These are phyloP conservation scores for Rhypophila decipiens DNA, from an alignment of 495 filamentous ascomycete species.

Conservation along the genomic window DNA sequence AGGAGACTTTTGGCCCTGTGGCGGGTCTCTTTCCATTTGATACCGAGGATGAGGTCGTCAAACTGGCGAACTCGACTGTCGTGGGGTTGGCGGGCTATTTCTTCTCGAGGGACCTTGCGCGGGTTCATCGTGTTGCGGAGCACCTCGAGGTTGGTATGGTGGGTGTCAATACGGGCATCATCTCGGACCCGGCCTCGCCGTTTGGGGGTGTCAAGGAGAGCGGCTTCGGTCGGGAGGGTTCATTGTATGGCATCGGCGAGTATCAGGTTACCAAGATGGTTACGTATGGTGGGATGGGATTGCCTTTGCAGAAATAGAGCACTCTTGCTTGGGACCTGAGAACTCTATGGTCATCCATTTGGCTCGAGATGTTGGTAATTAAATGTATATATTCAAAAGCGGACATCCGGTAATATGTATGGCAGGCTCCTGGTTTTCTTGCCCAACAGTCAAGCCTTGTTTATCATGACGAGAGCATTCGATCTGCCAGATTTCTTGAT, in stretches of 20 bases:
- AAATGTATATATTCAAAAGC: background rate
- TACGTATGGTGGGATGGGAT: constrained; percentile 70
- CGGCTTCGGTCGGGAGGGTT: constrained; percentile 89
- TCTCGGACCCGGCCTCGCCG: constrained; percentile 74
- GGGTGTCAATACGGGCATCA: constrained; percentile 76
- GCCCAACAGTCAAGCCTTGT: too few relatives aligned
- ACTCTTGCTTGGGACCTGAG: too few relatives aligned
- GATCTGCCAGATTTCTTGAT: too few relatives aligned
- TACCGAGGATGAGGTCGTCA: constrained; percentile 76
- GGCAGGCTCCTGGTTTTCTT: too few relatives aligned
- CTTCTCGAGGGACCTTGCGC: constrained; percentile 66
- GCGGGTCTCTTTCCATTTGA: constrained; percentile 78
- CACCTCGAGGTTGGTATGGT: constrained; percentile 88
- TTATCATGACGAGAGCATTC: too few relatives aligned
- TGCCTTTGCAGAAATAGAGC: constrained; percentile 42
- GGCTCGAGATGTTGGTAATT: too few relatives aligned
- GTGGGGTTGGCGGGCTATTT: constrained; percentile 87
- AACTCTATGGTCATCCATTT: too few relatives aligned
- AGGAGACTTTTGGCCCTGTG: constrained; percentile 87
- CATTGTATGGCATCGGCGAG: constrained; percentile 84
- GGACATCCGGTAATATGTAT: too few relatives aligned
- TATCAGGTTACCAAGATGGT: constrained; percentile 85
- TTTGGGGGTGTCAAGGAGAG: constrained; percentile 94
- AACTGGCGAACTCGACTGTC: constrained; percentile 66
- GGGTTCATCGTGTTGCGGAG: constrained; percentile 73